Evolutionary conservation across 129 eudicot species (phyloP), one percentile per base, ranked within the genome.

Genomic region (Lactuca sativa): DNA sequence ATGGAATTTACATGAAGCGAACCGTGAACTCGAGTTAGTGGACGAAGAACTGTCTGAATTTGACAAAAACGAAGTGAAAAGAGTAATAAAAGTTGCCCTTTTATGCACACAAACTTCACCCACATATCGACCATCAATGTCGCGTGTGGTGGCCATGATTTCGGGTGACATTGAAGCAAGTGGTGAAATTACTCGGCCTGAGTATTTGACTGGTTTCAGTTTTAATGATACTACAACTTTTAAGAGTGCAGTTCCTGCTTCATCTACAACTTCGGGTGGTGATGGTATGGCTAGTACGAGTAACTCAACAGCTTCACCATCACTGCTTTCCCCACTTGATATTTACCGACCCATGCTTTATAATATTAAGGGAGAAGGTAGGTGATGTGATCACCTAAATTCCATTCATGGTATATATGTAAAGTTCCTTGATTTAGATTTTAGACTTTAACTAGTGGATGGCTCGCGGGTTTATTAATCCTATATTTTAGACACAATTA

Each of bases 131-230:
- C 30, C 30, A 25, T 66, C 91, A 66, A 88, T 88, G 95, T 88
- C 95, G 3, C 84, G 86, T n/a, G 91, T 72, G 41, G 78, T 88
- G 75, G 88, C 82, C 12, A 88, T 88, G 88, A 80, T 85, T 43
- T 47, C 83, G 53, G 88, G 95, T 44, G 89, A 88, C 47, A 12
- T 60, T 4, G 91, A 88, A 59, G 86, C 79, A 5, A 58, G 74
- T 9, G 14, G 32, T 12, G 81, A 70, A 7, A 75, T 74, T 59
- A 62, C 91, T 14, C 79, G 70, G 58, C 95, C 95, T 0, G 84
- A 63, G 11, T 88, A 85, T 64, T 61, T 88, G 38, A 72, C 74
- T 0, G 88, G 76, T 25, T 88, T 87, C 83, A 82, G 71, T 33
- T 82, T 84, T 62, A 62, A 56, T 9, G 90, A 87, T 65, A 6